phyloP scores from a whole-genome alignment of 306 rosid genomes.

The Mimosa pudica region DNA sequence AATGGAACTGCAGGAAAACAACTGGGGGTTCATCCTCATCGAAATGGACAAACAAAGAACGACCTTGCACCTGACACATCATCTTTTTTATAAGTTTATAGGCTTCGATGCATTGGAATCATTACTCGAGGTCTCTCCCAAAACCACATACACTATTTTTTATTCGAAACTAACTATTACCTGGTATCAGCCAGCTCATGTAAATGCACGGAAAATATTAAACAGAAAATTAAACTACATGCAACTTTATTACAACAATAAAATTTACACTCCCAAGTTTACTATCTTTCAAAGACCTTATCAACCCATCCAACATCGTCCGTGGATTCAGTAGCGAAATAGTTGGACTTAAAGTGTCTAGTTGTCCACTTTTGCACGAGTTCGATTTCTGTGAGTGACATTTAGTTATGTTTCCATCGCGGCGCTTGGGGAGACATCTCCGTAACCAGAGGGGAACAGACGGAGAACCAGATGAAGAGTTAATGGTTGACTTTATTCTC shows the following conservation, averaged over 20 bases:
- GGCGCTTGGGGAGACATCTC: too few species aligned
- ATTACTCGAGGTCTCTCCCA: slow-evolving; percentile 45
- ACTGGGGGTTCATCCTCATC: slow-evolving; percentile 42
- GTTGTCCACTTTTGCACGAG: too few species aligned
- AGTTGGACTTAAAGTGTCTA: too few species aligned
- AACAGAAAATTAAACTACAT: neutral
- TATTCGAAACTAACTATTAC: neutral
- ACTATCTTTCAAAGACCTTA: neutral
- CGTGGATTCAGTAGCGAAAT: too few species aligned
- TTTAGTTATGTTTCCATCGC: too few species aligned
- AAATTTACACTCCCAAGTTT: slow-evolving; percentile 18
- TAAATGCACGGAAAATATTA: neutral
- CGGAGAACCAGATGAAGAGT: too few species aligned
- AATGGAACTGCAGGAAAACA: slow-evolving; percentile 32
- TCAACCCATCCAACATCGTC: neutral
- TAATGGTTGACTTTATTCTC: too few species aligned
- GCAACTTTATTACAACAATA: neutral
- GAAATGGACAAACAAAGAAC: slow-evolving; percentile 37
- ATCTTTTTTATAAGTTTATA: slow-evolving; percentile 33
- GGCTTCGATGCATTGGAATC: slow-evolving; percentile 43
- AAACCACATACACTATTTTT: slow-evolving; percentile 3
- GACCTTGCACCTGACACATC: slow-evolving; percentile 22
- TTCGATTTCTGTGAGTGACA: too few species aligned
- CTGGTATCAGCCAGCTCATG: neutral
- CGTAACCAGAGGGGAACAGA: too few species aligned